Percentiles rank a stretch among this genome's conserved stretches.
Evolutionary conservation across 495 filamentous ascomycete species (phyloP).

Genomic region (Talaromyces proteolyticus): DNA sequence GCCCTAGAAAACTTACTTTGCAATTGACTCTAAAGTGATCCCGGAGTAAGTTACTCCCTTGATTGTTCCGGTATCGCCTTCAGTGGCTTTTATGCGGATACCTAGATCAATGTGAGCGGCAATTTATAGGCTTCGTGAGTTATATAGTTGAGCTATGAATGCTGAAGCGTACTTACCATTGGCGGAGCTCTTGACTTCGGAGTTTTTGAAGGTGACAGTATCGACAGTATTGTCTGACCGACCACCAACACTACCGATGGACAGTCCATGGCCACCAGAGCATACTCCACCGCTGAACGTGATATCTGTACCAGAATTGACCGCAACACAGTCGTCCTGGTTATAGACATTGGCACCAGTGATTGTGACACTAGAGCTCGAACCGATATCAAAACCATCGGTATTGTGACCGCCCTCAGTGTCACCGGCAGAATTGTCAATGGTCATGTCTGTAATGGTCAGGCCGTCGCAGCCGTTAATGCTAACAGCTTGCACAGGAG

Average conservation of each 20-base stretch:
- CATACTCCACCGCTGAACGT: conserved; percentile 30
- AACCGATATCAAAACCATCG: conserved; percentile 40
- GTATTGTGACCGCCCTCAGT: conserved; percentile 20
- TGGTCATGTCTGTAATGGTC: conserved; percentile 6
- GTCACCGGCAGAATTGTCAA: conserved; percentile 7
- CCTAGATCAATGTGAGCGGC: conserved; percentile 9
- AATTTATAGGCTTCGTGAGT: too few species aligned
- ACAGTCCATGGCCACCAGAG: conserved; percentile 36
- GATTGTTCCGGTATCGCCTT: conserved; percentile 18
- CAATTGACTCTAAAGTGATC: conserved; percentile 18
- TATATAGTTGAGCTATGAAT: too few species aligned
- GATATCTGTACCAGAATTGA: conserved; percentile 33
- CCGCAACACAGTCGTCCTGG: conserved; percentile 42
- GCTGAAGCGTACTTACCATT: conserved; percentile 8
- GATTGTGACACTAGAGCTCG: conserved; percentile 32
- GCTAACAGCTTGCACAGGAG: conserved; percentile 9
- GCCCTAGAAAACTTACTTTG: conserved; percentile 9
- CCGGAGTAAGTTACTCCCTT: conserved; percentile 16
- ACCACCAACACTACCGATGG: conserved; percentile 40
- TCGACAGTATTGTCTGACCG: conserved; percentile 33
- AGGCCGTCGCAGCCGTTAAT: conserved; percentile 11
- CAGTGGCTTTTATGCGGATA: conserved; percentile 21
- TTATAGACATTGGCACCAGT: conserved; percentile 28
- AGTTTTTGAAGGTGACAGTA: conserved; percentile 13
- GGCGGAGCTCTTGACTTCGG: conserved; percentile 11